Evolutionary conservation across 495 filamentous ascomycete genomes (phyloP), one percentile per base, ranked within the genome.

Genomic region (Aspergillus avenaceus): DNA sequence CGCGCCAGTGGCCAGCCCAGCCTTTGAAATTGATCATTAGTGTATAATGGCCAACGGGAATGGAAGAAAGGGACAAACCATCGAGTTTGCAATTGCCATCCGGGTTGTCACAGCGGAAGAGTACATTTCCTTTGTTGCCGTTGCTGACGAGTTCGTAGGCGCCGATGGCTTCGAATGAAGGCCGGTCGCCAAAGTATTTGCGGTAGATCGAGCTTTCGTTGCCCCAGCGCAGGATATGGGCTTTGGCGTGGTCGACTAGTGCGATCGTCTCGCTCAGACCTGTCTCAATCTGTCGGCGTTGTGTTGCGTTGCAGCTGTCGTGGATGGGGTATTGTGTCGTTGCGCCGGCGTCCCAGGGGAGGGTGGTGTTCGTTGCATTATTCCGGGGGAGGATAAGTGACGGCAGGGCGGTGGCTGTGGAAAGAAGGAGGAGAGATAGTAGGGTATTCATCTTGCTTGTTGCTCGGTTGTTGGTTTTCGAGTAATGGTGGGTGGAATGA

Each of bases 1-100:
- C 80, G 25, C 82, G 74, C 76, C 75, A 82, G 68, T 84, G 81
- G 44, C 80, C 81, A 26, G 63, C 80, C 69, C 72, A 83, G 41
- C 69, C 75, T 58, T 24, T 12, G 22, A 19, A 24, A n/a, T 41
- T 47, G 21, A n/a, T n/a, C 28, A 29, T 51, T 36, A 27, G 26
- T 52, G 25, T n/a, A n/a, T n/a, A n/a, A n/a, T n/a, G n/a, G n/a
- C n/a, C n/a, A n/a, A n/a, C n/a, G n/a, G n/a, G n/a, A 16, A 24
- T 26, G 29, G 7, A 12, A 16, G 18, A 24, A 14, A 22, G 29
- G 9, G 11, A 45, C 44, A 28, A 59, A 74, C 73, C 72, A 38
- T 72, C 70, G 31, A 74, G 60, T 4, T 56, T 58, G 47, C 78
- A 84, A 63, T 84, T 83, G 0, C 67, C 59, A 51, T 85, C 82